Evolutionary conservation across 805 yeast species (phyloP).

Genomic region (Ogataea angusta): DNA sequence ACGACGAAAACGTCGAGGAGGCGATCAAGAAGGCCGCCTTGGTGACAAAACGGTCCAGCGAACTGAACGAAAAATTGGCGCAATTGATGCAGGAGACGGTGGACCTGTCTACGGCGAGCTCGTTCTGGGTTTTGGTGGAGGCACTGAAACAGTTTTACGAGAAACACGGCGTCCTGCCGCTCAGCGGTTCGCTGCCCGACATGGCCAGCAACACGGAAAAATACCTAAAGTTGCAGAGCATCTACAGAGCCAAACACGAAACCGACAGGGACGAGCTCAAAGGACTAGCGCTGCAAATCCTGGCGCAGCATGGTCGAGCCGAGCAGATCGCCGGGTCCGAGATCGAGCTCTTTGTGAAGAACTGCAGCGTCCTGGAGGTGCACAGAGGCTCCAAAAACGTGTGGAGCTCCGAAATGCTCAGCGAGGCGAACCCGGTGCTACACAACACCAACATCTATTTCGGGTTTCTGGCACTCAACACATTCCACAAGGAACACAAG

Average conservation of each 20-base stretch:
- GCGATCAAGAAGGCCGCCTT: conserved; percentile 42
- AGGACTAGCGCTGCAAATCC: conserved; percentile 29
- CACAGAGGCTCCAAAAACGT: conserved; percentile 41
- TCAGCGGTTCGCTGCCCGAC: conserved; percentile 77
- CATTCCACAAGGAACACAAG: conserved; percentile 26
- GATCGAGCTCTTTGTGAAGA: conserved; percentile 55
- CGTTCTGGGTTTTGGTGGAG: conserved; percentile 61
- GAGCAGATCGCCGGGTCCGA: conserved; percentile 34
- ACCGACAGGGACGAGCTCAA: conserved; percentile 44
- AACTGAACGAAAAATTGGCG: conserved; percentile 28
- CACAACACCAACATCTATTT: conserved; percentile 35
- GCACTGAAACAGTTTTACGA: conserved; percentile 54
- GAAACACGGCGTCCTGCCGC: conserved; percentile 48
- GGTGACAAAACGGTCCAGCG: conserved; percentile 37
- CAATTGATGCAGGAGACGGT: conserved; percentile 27
- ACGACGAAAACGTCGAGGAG: conserved; percentile 37
- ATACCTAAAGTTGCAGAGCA: conserved; percentile 53
- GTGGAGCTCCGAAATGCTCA: conserved; percentile 21
- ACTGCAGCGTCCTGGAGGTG: conserved; percentile 50
- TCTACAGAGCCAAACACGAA: conserved; percentile 56
- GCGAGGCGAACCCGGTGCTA: conserved; percentile 12
- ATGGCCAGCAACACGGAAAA: conserved; percentile 75
- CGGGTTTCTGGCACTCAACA: conserved; percentile 37
- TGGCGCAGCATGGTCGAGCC: conserved; percentile 30
- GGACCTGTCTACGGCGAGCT: conserved; percentile 23